Evolutionary conservation across 1,284 basidiomycete genomes (phyloP).

Genomic region (Ustilago loliicola): DNA sequence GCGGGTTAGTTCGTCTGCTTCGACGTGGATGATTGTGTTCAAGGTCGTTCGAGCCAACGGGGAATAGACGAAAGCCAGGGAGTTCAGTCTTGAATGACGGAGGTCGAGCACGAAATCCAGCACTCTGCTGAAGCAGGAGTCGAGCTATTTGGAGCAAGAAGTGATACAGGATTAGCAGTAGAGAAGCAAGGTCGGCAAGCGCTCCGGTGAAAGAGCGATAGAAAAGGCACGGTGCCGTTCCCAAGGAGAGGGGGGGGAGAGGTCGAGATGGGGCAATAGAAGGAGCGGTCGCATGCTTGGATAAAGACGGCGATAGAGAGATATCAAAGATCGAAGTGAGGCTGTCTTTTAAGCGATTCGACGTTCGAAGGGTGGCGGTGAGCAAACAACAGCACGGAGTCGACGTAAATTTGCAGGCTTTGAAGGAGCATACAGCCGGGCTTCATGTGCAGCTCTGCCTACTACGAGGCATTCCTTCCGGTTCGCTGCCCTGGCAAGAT

Average conservation of each 20-base stretch:
- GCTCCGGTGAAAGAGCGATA: neutral
- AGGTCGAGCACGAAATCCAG: slow-evolving; percentile 9
- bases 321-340: neutral
- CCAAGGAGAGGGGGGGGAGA: neutral
- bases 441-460: neutral
- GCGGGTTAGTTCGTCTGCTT: neutral
- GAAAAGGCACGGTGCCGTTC: neutral
- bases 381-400: too few relatives aligned
- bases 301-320: neutral
- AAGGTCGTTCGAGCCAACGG: neutral
- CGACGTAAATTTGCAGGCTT: neutral
- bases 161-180: neutral
- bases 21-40: neutral
- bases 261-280: neutral
- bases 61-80: neutral
- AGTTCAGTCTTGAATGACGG: neutral
- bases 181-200: neutral
- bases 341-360: neutral
- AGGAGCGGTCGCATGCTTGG: neutral
- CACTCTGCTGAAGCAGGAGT: slow-evolving; percentile 1
- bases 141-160: too few relatives aligned
- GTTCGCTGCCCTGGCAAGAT: neutral
- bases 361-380: neutral
- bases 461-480: neutral
- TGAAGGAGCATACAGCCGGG: neutral